These are phyloP conservation scores for Phytophthora capsici DNA, from an alignment of 352 stramenopile species.

Conservation along the genomic window DNA sequence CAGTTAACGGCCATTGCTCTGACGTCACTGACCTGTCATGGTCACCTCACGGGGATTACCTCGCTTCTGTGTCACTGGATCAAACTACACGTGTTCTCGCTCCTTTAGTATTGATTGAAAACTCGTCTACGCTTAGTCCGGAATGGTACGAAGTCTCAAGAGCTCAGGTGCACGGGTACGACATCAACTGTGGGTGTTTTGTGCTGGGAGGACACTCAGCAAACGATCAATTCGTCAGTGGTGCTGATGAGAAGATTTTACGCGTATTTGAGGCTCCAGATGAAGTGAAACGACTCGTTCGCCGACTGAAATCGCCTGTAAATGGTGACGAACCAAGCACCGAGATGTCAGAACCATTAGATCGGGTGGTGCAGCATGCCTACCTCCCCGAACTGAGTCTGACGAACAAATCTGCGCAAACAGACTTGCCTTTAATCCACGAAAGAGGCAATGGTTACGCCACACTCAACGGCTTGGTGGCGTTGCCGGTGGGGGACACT, in stretches of 20 bases:
- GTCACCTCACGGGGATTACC: slow-evolving; percentile 63
- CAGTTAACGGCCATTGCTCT: slow-evolving; percentile 62
- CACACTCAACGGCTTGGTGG: slow-evolving; percentile 20
- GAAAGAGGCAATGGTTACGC: slow-evolving; percentile 39
- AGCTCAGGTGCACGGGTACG: slow-evolving; percentile 83
- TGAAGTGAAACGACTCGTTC: slow-evolving; percentile 44
- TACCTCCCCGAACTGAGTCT: slow-evolving; percentile 80
- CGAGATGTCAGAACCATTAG: neutral
- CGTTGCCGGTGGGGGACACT: slow-evolving; percentile 66
- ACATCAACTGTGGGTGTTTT: slow-evolving; percentile 80
- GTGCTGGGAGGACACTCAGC: slow-evolving; percentile 15
- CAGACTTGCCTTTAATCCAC: neutral
- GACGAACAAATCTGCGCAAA: slow-evolving; percentile 65
- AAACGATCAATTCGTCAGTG: slow-evolving; percentile 72
- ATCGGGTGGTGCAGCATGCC: slow-evolving; percentile 48
- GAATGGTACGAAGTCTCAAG: slow-evolving; percentile 74
- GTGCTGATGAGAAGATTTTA: slow-evolving; percentile 87
- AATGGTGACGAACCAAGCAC: neutral
- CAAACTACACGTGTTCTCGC: slow-evolving; percentile 73
- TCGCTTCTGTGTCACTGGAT: slow-evolving; percentile 78
- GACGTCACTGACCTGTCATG: slow-evolving; percentile 74
- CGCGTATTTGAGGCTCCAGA: slow-evolving; percentile 75
- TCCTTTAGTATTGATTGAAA: slow-evolving; percentile 11
- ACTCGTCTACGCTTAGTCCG: neutral
- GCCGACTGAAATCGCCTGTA: slow-evolving; percentile 20